These are phyloP conservation scores for Paradendryphiella salina DNA, from an alignment of 2,329 filamentous ascomycete genomes.

Conservation along the genomic window DNA sequence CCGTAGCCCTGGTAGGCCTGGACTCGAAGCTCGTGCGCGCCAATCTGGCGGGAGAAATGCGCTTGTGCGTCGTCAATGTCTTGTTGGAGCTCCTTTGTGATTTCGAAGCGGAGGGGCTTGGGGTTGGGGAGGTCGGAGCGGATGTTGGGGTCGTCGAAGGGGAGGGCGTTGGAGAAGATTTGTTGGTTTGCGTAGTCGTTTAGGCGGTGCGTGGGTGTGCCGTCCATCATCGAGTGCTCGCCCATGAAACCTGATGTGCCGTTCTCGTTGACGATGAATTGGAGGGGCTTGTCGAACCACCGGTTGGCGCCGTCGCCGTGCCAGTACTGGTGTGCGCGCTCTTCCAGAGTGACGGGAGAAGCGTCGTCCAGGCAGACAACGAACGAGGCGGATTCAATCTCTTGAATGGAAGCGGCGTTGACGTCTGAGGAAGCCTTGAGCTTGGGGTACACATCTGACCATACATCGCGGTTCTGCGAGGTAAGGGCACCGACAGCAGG, in stretches of 20 bases:
- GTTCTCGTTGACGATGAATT: constrained; percentile 98
- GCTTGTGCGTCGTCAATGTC: constrained; percentile 78
- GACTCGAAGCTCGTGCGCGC: constrained; percentile 85
- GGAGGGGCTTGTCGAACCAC: constrained; percentile 97
- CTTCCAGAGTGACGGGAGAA: constrained; percentile 86
- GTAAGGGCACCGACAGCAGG: constrained; percentile 83
- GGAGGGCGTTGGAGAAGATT: constrained; percentile 93
- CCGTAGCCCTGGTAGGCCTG: constrained; percentile 97
- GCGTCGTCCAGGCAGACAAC: constrained; percentile 92
- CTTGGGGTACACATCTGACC: constrained; percentile 69
- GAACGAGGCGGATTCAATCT: constrained; percentile 87
- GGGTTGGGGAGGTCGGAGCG: constrained; percentile 87
- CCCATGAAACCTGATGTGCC: constrained; percentile 97
- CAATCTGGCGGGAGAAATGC: constrained; percentile 81
- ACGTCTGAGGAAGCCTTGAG: constrained; percentile 73
- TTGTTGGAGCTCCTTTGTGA: constrained; percentile 71
- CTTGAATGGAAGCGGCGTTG: constrained; percentile 76
- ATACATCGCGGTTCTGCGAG: constrained; percentile 89
- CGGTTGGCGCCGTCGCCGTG: constrained; percentile 94
- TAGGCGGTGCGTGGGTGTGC: constrained; percentile 92
- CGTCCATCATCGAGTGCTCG: constrained; percentile 99
- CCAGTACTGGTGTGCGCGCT: constrained; percentile 96
- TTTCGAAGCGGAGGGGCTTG: constrained; percentile 72
- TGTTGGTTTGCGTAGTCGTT: constrained; percentile 93
- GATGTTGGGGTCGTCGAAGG: constrained; percentile 76